phyloP scores from a whole-genome alignment of 345 rosid genomes.

The Alliaria petiolata region DNA sequence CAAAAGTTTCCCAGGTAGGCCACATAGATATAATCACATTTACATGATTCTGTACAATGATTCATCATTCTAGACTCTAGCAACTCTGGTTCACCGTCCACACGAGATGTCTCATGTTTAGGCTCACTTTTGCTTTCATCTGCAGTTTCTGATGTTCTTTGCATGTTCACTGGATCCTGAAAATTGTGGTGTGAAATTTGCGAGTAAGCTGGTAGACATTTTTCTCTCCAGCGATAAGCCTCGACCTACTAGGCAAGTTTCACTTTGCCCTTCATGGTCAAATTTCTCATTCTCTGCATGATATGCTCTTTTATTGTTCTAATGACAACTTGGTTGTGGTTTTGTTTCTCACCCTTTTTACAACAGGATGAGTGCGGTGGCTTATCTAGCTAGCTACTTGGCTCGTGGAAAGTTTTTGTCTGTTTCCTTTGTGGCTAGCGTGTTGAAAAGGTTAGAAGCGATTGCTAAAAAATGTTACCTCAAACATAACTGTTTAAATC shows the following conservation, averaged over 20 bases:
- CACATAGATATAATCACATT: not conserved
- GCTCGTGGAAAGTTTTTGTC: constrained; percentile 76
- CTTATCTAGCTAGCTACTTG: constrained; percentile 91
- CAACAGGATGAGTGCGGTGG: constrained; percentile 84
- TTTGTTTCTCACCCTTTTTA: not conserved
- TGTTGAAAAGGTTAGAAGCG: constrained; percentile 50
- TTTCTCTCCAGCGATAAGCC: constrained; percentile 44
- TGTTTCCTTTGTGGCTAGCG: constrained; percentile 41
- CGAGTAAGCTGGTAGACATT: constrained; percentile 45
- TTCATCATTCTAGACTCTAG: not conserved
- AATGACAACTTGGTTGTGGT: not conserved
- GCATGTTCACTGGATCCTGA: constrained; percentile 86
- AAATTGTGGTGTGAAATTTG: constrained; percentile 68
- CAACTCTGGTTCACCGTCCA: not conserved
- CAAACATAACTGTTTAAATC: not conserved
- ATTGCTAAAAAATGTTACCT: not conserved
- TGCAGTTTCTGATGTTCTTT: constrained; percentile 90
- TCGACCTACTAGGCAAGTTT: constrained; percentile 49
- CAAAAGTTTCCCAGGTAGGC: constrained; percentile 82
- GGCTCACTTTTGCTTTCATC: not conserved
- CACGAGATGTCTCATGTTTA: not conserved
- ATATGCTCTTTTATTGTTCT: constrained; percentile 1
- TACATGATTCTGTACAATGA: not conserved
- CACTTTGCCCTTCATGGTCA: constrained; percentile 5
- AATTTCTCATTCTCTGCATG: not conserved